phyloP scores from a whole-genome alignment of 306 rosid genomes.

The Vigna reflexopilosa region DNA sequence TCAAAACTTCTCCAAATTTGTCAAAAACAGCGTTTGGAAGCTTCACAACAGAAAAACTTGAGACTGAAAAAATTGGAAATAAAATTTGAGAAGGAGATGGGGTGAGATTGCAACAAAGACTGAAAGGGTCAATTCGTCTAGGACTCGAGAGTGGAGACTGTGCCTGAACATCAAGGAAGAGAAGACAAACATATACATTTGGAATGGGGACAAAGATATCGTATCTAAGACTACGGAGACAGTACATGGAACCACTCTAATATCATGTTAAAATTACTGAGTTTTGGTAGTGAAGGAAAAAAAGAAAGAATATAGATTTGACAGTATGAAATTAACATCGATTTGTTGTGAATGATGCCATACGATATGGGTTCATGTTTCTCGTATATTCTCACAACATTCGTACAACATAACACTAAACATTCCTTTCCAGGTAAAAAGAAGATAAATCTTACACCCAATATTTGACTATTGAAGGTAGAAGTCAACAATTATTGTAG shows the following conservation, averaged over 20 bases:
- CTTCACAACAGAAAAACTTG: neutral
- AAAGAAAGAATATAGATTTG: neutral
- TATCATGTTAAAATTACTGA: neutral
- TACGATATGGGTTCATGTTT: neutral
- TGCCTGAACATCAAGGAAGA: neutral
- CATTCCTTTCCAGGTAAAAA: neutral
- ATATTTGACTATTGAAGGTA: conserved; percentile 18
- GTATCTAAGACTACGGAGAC: neutral
- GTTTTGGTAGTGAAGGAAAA: neutral
- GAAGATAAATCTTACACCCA: neutral
- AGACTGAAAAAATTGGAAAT: neutral
- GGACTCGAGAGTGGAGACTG: neutral
- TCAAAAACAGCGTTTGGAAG: neutral
- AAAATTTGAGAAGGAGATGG: neutral
- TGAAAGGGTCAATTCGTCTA: neutral
- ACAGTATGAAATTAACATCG: neutral
- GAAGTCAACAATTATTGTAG: neutral
- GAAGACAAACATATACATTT: neutral
- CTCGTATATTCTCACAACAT: neutral
- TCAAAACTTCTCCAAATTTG: neutral
- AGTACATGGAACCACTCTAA: no score
- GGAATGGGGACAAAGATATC: neutral
- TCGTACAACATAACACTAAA: neutral
- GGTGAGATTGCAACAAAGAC: neutral
- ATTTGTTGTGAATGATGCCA: neutral